A percentile compares a stretch with the other conserved stretches of the same genome.
Conservation (phyloP, 805 yeast species). For the Saccharomycopsis capsularis region DNA sequence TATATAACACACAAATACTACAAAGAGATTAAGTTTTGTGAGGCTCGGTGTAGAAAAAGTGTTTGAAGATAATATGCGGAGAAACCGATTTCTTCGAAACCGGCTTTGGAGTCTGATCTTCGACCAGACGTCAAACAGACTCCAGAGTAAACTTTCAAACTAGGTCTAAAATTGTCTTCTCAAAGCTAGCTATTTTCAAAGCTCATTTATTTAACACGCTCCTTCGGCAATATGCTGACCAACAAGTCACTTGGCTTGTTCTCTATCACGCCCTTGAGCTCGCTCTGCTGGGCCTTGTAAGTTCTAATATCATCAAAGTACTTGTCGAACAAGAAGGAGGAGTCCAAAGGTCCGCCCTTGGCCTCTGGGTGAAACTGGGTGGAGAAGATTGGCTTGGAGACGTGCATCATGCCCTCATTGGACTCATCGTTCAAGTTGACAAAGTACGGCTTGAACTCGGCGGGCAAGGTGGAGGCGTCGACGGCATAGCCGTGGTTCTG, state of each 20-base stretch:
- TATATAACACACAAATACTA: too few relatives aligned
- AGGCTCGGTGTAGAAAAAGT: too few relatives aligned
- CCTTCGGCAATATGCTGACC: constrained; percentile 58
- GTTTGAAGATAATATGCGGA: too few relatives aligned
- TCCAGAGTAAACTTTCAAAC: too few relatives aligned
- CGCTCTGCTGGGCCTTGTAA: constrained; percentile 41
- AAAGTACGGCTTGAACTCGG: constrained; percentile 80
- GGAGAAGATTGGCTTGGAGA: constrained; percentile 80
- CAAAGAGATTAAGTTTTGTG: too few relatives aligned
- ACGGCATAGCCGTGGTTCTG: constrained; percentile 99
- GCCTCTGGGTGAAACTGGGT: constrained; percentile 99
- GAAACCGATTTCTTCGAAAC: too few relatives aligned
- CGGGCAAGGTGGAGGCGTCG: constrained; percentile 66
- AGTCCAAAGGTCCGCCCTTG: constrained; percentile 97
- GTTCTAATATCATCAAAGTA: constrained; percentile 64
- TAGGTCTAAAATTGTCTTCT: too few relatives aligned
- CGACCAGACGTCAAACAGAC: too few relatives aligned
- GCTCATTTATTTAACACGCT: constrained; percentile 50
- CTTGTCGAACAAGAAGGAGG: constrained; percentile 84
- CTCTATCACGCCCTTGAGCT: constrained; percentile 33
- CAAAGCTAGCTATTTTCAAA: too few relatives aligned
- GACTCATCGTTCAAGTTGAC: constrained; percentile 91
- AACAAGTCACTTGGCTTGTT: constrained; percentile 42
- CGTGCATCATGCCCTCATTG: constrained; percentile 96
- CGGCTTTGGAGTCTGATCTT: too few relatives aligned